Evolutionary conservation across 352 stramenopile genomes (phyloP).

Genomic region (Pythium diclinum): DNA sequence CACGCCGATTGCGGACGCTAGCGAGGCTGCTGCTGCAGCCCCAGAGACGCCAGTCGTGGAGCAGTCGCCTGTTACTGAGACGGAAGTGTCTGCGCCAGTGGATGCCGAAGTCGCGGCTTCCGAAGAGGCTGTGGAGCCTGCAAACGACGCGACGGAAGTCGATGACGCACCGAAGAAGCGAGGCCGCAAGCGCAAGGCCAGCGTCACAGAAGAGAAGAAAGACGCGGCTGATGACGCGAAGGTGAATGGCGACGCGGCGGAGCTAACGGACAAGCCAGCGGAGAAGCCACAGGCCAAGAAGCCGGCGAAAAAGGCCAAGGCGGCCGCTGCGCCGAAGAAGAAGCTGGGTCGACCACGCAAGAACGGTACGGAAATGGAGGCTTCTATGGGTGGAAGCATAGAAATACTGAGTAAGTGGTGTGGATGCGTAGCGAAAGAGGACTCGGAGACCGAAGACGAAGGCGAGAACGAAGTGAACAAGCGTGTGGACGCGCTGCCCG

Average conservation of each 20-base stretch:
- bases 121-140: neutral
- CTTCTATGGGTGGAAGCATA: neutral
- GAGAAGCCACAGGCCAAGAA: conserved; percentile 21
- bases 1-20: neutral
- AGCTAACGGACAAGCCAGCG: conserved; percentile 26
- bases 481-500: conserved; percentile 45
- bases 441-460: conserved; percentile 41
- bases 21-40: neutral
- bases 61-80: conserved; percentile 8
- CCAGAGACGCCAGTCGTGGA: neutral
- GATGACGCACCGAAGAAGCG: conserved; percentile 30
- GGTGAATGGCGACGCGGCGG: neutral
- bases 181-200: conserved; percentile 31
- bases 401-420: neutral
- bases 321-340: conserved; percentile 25
- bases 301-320: conserved; percentile 19
- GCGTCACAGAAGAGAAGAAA: conserved; percentile 24
- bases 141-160: conserved; percentile 1
- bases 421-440: conserved; percentile 26
- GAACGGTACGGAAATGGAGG: conserved; percentile 15
- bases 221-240: conserved; percentile 3
- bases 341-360: conserved; percentile 48
- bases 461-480: conserved; percentile 30
- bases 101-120: conserved; percentile 15
- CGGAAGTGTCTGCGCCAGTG: conserved; percentile 7